A percentile compares a stretch with the other conserved stretches of the same genome.
phyloP scores from a whole-genome alignment of 108 stramenopile species.

The Seminavis robusta region DNA sequence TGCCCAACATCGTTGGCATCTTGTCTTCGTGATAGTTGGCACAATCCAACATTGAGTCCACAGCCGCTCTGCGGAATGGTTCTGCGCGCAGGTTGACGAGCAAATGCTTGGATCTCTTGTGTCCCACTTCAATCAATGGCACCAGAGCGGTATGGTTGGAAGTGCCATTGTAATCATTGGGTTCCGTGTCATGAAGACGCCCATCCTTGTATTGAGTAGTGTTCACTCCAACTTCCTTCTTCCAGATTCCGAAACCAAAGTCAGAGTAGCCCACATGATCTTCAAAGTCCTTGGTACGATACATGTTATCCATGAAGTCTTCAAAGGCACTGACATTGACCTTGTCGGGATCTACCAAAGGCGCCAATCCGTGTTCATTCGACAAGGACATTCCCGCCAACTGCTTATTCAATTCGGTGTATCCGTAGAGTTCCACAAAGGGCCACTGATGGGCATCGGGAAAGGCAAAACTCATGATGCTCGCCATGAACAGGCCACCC shows the following conservation, averaged over 20 bases:
- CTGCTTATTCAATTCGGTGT: constrained; percentile 1
- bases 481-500: constrained; percentile 3
- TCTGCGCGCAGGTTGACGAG: too few relatives aligned
- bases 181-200: constrained; percentile 13
- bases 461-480: neutral
- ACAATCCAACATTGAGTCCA: too few relatives aligned
- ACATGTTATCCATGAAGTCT: too few relatives aligned
- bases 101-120: too few relatives aligned
- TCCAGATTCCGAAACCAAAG: constrained; percentile 19
- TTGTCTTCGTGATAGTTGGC: too few relatives aligned
- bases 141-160: too few relatives aligned
- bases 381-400: too few relatives aligned
- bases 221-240: neutral
- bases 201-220: constrained; percentile 3
- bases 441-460: constrained; percentile 18
- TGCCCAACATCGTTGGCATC: too few relatives aligned
- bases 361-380: constrained; percentile 2
- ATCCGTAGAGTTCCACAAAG: constrained; percentile 18
- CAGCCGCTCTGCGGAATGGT: too few relatives aligned
- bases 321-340: constrained; percentile 15
- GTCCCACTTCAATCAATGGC: too few relatives aligned
- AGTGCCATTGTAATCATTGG: too few relatives aligned
- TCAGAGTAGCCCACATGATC: constrained; percentile 13
- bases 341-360: constrained; percentile 13
- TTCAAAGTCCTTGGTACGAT: neutral